A percentile compares a stretch with the other conserved stretches of the same genome.
These are phyloP conservation scores for Chlorophyllum brunneum DNA, from an alignment of 768 basidiomycete species.

Conservation along the genomic window DNA sequence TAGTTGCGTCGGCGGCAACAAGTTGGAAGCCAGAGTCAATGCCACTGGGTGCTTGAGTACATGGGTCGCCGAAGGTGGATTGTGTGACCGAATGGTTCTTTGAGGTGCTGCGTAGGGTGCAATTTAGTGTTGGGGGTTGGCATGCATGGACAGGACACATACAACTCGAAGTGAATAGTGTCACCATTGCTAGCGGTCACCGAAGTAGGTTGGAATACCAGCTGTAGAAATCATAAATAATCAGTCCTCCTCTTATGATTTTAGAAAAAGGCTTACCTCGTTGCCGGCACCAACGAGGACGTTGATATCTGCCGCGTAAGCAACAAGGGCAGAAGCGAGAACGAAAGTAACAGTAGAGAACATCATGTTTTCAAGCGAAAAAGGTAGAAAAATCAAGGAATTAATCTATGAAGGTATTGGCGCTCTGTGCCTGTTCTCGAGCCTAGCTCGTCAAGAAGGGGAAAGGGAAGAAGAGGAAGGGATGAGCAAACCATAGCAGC, in stretches of 20 bases:
- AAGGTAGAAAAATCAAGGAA: not conserved
- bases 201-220: slow-evolving; percentile 34
- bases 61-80: slow-evolving; percentile 55
- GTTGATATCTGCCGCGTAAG: slow-evolving; percentile 31
- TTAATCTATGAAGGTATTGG: slow-evolving; percentile 4
- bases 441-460: slow-evolving; percentile 21
- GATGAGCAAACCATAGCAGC: not conserved
- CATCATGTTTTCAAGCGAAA: slow-evolving; percentile 1
- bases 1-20: slow-evolving; percentile 27
- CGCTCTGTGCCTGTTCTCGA: slow-evolving; percentile 20
- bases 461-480: not conserved
- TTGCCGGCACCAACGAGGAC: slow-evolving; percentile 42
- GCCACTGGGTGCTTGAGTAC: slow-evolving; percentile 33
- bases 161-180: slow-evolving; percentile 52
- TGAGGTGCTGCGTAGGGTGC: slow-evolving; percentile 23
- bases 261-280: slow-evolving; percentile 20
- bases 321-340: slow-evolving; percentile 33
- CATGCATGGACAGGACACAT: slow-evolving; percentile 15
- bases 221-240: slow-evolving; percentile 19
- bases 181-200: slow-evolving; percentile 44
- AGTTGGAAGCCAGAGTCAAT: slow-evolving; percentile 51
- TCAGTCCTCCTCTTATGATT: not conserved
- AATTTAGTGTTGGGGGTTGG: not conserved
- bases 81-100: slow-evolving; percentile 57
- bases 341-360: slow-evolving; percentile 31